These are phyloP conservation scores for Primulina tabacum DNA, from an alignment of 257 asterid genomes.

Conservation along the genomic window DNA sequence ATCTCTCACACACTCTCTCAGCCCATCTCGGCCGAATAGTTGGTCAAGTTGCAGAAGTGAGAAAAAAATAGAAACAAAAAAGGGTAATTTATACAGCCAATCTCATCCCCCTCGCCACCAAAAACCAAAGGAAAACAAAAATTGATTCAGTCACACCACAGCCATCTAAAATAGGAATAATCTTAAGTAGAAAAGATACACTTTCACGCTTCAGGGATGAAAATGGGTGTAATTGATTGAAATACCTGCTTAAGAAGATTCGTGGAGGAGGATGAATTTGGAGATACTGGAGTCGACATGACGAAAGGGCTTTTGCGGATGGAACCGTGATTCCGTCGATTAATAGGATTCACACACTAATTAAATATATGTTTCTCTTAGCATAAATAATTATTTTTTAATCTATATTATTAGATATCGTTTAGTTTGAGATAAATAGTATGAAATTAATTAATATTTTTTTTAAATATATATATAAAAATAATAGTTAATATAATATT, in stretches of 20 bases:
- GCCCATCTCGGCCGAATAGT: not conserved
- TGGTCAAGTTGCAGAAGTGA: not conserved
- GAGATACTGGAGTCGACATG: constrained; percentile 22
- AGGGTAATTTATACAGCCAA: not conserved
- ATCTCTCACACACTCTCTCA: too few relatives aligned
- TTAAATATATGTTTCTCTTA: too few relatives aligned
- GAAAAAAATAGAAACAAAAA: too few relatives aligned
- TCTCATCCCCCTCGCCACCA: not conserved
- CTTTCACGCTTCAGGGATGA: not conserved
- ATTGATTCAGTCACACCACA: not conserved
- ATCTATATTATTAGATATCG: too few relatives aligned
- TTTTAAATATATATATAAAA: too few relatives aligned
- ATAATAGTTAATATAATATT: too few relatives aligned
- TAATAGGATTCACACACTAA: too few relatives aligned
- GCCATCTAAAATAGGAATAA: not conserved
- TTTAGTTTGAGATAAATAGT: too few relatives aligned
- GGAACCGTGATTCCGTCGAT: too few relatives aligned
- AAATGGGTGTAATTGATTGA: not conserved
- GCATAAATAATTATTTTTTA: too few relatives aligned
- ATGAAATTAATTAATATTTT: too few relatives aligned
- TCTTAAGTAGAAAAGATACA: not conserved
- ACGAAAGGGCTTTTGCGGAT: not conserved
- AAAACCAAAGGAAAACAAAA: not conserved
- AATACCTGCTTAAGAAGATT: constrained; percentile 33
- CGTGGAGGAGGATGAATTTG: constrained; percentile 23